These are phyloP conservation scores for Pseudogymnoascus sp. DNA, from an alignment of 2,329 filamentous ascomycete genomes.

Conservation along the genomic window DNA sequence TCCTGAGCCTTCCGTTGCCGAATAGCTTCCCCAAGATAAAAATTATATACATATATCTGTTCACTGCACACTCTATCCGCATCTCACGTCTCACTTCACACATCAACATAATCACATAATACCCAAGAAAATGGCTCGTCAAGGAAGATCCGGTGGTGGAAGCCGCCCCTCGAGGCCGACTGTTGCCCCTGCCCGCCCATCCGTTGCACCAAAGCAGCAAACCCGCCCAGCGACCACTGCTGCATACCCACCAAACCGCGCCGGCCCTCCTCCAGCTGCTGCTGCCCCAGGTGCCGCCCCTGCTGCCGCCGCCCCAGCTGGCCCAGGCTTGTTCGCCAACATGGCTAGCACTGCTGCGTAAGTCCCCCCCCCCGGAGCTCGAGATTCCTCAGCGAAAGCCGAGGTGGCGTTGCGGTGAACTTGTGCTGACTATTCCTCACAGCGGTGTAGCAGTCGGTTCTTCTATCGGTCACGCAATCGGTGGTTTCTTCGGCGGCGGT, in stretches of 20 bases:
- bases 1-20: constrained; percentile 7
- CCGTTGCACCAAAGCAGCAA: constrained; percentile 53
- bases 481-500: constrained; percentile 76
- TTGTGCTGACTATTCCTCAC: constrained; percentile 24
- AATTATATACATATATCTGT: constrained; percentile 18
- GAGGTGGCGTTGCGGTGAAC: constrained; percentile 1
- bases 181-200: constrained; percentile 49
- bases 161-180: constrained; percentile 61
- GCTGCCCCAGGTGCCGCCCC: constrained; percentile 21
- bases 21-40: constrained; percentile 1
- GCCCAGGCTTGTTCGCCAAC: constrained; percentile 85
- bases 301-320: constrained; percentile 31
- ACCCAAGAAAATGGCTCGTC: constrained; percentile 62
- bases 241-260: constrained; percentile 40
- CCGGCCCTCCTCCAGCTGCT: constrained; percentile 38
- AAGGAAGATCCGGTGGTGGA: constrained; percentile 57
- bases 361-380: constrained; percentile 38
- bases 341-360: constrained; percentile 98
- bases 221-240: constrained; percentile 64
- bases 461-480: constrained; percentile 89
- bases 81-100: constrained; percentile 6
- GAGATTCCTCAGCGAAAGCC: neutral
- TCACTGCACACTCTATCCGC: constrained; percentile 5
- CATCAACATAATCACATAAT: constrained; percentile 13
- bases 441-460: constrained; percentile 97